Evolutionary conservation across 495 filamentous ascomycete species (phyloP).

Genomic region (Podospora didyma): DNA sequence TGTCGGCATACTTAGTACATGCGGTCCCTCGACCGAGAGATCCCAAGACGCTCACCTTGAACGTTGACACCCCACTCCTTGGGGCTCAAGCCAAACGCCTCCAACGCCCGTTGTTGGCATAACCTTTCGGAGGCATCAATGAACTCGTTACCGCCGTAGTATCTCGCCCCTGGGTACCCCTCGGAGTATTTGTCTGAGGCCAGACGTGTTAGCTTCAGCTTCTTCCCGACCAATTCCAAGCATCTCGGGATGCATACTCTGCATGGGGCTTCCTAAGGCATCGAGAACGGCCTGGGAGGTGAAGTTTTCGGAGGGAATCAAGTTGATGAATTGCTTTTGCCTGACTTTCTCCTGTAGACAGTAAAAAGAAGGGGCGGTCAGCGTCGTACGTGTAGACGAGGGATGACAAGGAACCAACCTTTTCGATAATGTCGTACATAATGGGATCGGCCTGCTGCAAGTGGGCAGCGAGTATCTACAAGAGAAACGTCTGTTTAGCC

Average conservation of each 20-base stretch:
- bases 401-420: conserved; percentile 50
- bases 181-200: conserved; percentile 94
- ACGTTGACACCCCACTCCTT: conserved; percentile 98
- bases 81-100: conserved; percentile 76
- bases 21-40: background rate
- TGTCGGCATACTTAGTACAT: conserved; percentile 25
- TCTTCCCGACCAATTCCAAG: background rate
- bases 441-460: conserved; percentile 83
- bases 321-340: conserved; percentile 97
- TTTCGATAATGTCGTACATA: conserved; percentile 83
- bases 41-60: conserved; percentile 59
- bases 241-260: conserved; percentile 58
- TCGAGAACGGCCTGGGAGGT: conserved; percentile 96
- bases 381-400: background rate
- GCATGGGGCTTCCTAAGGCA: conserved; percentile 96
- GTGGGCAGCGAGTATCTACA: conserved; percentile 70
- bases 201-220: conserved; percentile 7
- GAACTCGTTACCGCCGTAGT: conserved; percentile 95
- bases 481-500: conserved; percentile 9
- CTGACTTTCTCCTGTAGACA: conserved; percentile 76
- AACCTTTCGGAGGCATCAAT: conserved; percentile 88
- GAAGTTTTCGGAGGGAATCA: conserved; percentile 99
- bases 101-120: conserved; percentile 83
- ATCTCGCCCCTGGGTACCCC: conserved; percentile 92
- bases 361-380: background rate